These are phyloP conservation scores for Eremochloa ophiuroides DNA, from an alignment of 176 grass and related monocot species.

Conservation along the genomic window DNA sequence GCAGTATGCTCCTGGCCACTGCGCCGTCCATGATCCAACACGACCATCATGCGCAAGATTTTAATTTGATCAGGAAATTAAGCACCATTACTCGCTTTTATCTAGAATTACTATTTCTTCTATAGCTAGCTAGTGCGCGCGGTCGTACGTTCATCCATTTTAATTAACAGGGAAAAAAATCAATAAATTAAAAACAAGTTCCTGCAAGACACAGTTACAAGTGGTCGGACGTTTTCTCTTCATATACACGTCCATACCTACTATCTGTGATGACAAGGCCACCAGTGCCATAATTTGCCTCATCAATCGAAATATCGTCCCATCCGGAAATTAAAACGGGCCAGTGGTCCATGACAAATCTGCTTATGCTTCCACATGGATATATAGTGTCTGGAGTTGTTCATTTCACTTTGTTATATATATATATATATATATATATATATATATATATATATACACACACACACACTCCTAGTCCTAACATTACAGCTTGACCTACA, in stretches of 20 bases:
- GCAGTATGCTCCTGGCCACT: slow-evolving; percentile 50
- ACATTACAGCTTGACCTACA: neutral
- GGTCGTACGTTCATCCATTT: too few relatives aligned
- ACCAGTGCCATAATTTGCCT: neutral
- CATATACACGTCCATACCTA: neutral
- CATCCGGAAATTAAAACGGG: neutral
- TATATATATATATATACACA: too few relatives aligned
- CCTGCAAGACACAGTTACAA: neutral
- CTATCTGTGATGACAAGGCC: neutral
- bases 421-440: too few relatives aligned
- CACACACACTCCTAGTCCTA: too few relatives aligned
- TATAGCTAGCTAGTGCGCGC: too few relatives aligned
- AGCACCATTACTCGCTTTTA: too few relatives aligned
- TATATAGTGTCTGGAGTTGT: neutral
- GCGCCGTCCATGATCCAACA: neutral
- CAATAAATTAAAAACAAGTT: neutral
- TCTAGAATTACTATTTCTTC: too few relatives aligned
- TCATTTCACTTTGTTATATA: neutral
- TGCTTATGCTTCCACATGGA: too few relatives aligned
- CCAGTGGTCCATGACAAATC: neutral
- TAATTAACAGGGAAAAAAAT: too few relatives aligned
- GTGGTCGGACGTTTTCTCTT: neutral
- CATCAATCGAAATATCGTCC: neutral
- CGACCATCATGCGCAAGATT: neutral
- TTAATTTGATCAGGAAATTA: too few relatives aligned